Conservation (phyloP, 805 yeast species). For the Ogataea sp. region DNA sequence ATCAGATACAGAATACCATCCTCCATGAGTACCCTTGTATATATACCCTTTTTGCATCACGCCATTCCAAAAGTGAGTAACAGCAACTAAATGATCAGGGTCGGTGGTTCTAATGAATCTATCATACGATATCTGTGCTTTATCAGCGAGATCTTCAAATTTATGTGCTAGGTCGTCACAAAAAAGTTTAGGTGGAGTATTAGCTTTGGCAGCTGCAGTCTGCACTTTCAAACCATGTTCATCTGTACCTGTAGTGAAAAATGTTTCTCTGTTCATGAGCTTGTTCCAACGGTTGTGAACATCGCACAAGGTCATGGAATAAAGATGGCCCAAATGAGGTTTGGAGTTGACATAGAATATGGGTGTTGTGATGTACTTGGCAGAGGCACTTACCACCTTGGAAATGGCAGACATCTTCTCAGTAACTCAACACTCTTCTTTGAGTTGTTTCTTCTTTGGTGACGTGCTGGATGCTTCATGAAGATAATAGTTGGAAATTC, state of each 20-base stretch:
- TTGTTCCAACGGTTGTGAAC: slow-evolving; percentile 66
- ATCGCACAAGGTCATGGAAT: slow-evolving; percentile 81
- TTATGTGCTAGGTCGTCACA: slow-evolving; percentile 63
- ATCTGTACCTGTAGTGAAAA: slow-evolving; percentile 87
- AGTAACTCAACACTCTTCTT: too few relatives aligned
- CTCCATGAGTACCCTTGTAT: slow-evolving; percentile 76
- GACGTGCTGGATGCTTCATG: neutral
- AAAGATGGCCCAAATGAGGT: slow-evolving; percentile 92
- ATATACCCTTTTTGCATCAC: slow-evolving; percentile 57
- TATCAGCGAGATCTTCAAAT: slow-evolving; percentile 56
- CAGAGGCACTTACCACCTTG: neutral
- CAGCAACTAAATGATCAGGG: slow-evolving; percentile 61
- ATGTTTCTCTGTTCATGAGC: slow-evolving; percentile 33
- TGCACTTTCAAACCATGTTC: slow-evolving; percentile 95
- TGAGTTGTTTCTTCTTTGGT: too few relatives aligned
- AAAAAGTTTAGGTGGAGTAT: slow-evolving; percentile 51
- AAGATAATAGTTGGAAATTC: neutral
- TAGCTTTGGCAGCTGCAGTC: slow-evolving; percentile 46
- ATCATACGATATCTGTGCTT: slow-evolving; percentile 51
- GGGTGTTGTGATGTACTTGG: slow-evolving; percentile 69
- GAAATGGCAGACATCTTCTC: neutral
- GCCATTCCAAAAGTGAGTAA: slow-evolving; percentile 59
- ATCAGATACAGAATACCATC: slow-evolving; percentile 94
- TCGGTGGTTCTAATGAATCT: slow-evolving; percentile 91
- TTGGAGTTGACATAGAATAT: slow-evolving; percentile 93